A percentile compares a stretch with the other conserved stretches of the same genome.
These are phyloP conservation scores for Ceratocystis smalleyi DNA, from an alignment of 2,329 filamentous ascomycete genomes.

Conservation along the genomic window DNA sequence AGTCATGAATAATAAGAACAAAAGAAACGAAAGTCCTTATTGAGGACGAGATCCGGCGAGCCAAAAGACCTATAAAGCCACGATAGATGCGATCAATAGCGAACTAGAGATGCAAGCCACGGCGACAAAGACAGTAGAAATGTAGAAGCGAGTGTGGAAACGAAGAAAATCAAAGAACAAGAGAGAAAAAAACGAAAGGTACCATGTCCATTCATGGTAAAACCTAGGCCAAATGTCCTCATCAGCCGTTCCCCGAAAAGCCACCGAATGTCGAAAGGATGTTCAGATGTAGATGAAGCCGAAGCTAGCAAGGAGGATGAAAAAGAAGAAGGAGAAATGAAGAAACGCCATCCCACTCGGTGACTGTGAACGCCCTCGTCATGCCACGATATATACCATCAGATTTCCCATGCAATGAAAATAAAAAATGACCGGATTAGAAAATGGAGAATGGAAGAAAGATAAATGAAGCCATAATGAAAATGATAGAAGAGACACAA, in stretches of 20 bases:
- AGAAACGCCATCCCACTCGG: slow-evolving; percentile 3
- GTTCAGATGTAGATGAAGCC: not conserved
- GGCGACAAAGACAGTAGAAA: not conserved
- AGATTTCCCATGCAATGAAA: not conserved
- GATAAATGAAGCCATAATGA: not conserved
- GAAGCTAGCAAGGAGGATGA: not conserved
- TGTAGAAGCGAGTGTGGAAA: not conserved
- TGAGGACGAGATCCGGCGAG: not conserved
- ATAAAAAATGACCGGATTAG: slow-evolving; percentile 1
- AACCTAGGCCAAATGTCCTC: slow-evolving; percentile 13
- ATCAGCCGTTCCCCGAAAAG: slow-evolving; percentile 7
- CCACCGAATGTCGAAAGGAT: slow-evolving; percentile 6
- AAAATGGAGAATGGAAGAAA: not conserved
- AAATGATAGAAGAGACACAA: not conserved
- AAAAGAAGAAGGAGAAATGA: not conserved
- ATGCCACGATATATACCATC: slow-evolving; percentile 9
- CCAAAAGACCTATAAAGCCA: not conserved
- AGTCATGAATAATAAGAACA: slow-evolving; percentile 1
- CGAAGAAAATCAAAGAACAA: not conserved
- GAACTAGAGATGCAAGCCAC: not conserved
- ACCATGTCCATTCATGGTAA: slow-evolving; percentile 15
- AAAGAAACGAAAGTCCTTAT: not conserved
- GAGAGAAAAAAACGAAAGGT: slow-evolving; percentile 8
- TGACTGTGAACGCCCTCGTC: slow-evolving; percentile 11
- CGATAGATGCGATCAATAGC: not conserved